phyloP scores from a whole-genome alignment of 257 asterid genomes.

The Solanum paucissectum region DNA sequence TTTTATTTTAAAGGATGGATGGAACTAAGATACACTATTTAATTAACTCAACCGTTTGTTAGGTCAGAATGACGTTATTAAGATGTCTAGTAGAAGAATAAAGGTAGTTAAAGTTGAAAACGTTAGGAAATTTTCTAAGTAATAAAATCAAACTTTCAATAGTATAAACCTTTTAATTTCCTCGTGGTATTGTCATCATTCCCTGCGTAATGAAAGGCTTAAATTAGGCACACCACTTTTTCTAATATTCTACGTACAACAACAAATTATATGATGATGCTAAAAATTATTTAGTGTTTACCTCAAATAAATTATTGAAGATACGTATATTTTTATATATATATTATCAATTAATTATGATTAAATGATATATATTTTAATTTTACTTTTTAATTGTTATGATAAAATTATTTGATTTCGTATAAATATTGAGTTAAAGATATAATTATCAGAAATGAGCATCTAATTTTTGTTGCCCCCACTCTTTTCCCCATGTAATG shows the following conservation, averaged over 20 bases:
- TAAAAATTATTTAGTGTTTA: not conserved
- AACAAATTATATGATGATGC: not conserved
- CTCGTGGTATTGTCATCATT: not conserved
- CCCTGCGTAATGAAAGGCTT: not conserved
- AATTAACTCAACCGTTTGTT: not conserved
- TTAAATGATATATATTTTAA: not conserved
- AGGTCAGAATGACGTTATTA: not conserved
- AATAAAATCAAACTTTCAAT: not conserved
- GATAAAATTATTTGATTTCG: not conserved
- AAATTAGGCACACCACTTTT: not conserved
- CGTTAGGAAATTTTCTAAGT: not conserved
- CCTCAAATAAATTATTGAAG: not conserved
- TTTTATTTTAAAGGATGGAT: not conserved
- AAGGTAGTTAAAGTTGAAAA: not conserved
- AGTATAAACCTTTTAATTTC: not conserved
- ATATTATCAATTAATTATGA: not conserved
- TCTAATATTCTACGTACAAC: not conserved
- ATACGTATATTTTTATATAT: not conserved
- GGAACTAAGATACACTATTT: not conserved
- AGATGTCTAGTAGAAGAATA: not conserved
- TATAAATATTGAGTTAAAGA: not conserved
- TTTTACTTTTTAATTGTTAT: not conserved
- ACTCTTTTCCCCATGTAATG: not conserved
- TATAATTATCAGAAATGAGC: not conserved
- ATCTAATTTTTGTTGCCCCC: not conserved